Conservation (phyloP, 164 flowering plant species). For the Amborella trichopoda region DNA sequence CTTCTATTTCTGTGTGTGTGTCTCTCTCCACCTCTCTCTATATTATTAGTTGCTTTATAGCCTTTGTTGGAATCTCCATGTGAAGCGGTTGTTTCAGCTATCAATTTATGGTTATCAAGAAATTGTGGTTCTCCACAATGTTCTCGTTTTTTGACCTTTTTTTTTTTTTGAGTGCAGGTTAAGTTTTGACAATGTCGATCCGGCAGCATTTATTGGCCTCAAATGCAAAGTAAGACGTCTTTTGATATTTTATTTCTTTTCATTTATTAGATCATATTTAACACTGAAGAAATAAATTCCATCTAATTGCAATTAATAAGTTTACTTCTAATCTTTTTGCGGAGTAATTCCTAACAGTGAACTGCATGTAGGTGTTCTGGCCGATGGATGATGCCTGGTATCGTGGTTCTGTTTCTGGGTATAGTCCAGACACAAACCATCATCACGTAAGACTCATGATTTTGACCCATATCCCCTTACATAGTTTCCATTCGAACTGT, state of each 20-base stretch:
- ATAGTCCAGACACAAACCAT: constrained; percentile 29
- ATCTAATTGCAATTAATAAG: neutral
- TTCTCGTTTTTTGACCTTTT: too few relatives aligned
- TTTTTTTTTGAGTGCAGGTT: constrained; percentile 32
- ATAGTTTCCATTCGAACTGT: constrained; percentile 1
- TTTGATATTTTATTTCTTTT: neutral
- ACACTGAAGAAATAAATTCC: neutral
- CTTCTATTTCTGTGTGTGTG: too few relatives aligned
- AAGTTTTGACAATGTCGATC: constrained; percentile 51
- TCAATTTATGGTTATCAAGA: neutral
- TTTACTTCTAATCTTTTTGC: neutral
- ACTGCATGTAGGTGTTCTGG: constrained; percentile 70
- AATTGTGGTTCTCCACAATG: neutral
- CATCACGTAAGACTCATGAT: constrained; percentile 42
- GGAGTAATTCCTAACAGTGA: neutral
- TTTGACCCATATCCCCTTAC: neutral
- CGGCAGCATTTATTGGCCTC: constrained; percentile 44
- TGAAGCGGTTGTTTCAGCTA: neutral
- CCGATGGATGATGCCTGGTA: constrained; percentile 85
- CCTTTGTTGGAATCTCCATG: neutral
- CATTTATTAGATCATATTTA: neutral
- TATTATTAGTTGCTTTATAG: neutral
- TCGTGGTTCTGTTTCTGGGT: constrained; percentile 39
- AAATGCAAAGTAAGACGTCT: constrained; percentile 61
- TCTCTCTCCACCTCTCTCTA: neutral